These are phyloP conservation scores for Podospora didyma DNA, from an alignment of 495 filamentous ascomycete species.

Conservation along the genomic window DNA sequence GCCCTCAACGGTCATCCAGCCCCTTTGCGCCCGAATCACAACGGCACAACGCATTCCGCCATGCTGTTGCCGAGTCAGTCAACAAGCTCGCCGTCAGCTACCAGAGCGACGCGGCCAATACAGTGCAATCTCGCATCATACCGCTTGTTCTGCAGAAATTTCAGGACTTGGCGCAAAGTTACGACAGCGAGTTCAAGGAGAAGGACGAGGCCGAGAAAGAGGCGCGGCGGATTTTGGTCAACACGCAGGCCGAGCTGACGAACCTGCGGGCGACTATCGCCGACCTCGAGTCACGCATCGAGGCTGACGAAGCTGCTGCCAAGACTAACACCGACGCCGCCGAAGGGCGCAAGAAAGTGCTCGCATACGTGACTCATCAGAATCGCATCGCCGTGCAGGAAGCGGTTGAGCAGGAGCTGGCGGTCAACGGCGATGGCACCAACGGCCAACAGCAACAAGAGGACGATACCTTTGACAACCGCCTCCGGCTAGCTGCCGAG, in stretches of 20 bases:
- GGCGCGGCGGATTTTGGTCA: slow-evolving; percentile 50
- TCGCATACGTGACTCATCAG: slow-evolving; percentile 37
- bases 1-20: slow-evolving; percentile 54
- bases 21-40: slow-evolving; percentile 56
- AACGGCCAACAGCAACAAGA: slow-evolving; percentile 8
- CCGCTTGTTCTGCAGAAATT: slow-evolving; percentile 55
- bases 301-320: slow-evolving; percentile 40
- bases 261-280: slow-evolving; percentile 44
- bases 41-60: slow-evolving; percentile 37
- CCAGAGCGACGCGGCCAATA: slow-evolving; percentile 55
- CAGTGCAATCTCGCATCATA: slow-evolving; percentile 53
- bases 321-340: slow-evolving; percentile 35
- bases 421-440: slow-evolving; percentile 25
- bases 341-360: slow-evolving; percentile 29
- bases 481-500: slow-evolving; percentile 36
- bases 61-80: slow-evolving; percentile 32
- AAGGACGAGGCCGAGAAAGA: slow-evolving; percentile 56
- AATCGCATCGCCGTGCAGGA: slow-evolving; percentile 37
- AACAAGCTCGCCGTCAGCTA: slow-evolving; percentile 35
- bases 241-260: slow-evolving; percentile 52
- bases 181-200: slow-evolving; percentile 57
- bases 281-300: slow-evolving; percentile 42
- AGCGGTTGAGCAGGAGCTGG: slow-evolving; percentile 30
- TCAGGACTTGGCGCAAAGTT: slow-evolving; percentile 51
- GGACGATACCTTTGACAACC: slow-evolving; percentile 31